Percentiles rank a stretch among this genome's conserved stretches.
phyloP scores from a whole-genome alignment of 306 rosid species.

The Fragaria ananassa region DNA sequence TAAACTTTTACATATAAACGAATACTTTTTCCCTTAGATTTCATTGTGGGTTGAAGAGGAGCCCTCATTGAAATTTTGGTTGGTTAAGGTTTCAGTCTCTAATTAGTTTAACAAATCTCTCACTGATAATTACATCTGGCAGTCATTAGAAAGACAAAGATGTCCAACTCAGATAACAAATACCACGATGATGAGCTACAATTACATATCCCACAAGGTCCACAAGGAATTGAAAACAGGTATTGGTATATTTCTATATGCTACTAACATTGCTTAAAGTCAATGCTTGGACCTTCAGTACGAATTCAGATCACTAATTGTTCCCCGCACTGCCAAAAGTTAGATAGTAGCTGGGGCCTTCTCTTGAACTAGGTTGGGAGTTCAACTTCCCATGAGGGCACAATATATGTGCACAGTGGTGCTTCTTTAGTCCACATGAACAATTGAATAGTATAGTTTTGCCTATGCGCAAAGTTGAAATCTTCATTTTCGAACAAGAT shows the following conservation, averaged over 20 bases:
- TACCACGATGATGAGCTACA: not conserved
- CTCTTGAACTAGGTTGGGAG: not conserved
- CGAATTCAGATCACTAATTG: not conserved
- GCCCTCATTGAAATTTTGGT: not conserved
- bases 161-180: not conserved
- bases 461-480: not conserved
- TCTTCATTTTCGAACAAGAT: not conserved
- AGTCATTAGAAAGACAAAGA: not conserved
- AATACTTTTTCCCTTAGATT: not conserved
- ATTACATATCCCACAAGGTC: not conserved
- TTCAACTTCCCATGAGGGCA: not conserved
- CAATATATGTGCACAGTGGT: not conserved
- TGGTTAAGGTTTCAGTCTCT: not conserved
- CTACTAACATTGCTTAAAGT: not conserved
- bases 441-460: constrained; percentile 1
- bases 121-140: not conserved
- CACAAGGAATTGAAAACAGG: not conserved
- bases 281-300: not conserved
- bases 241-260: too few relatives aligned
- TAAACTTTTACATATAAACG: not conserved
- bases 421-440: not conserved
- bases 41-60: not conserved
- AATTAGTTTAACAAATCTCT: not conserved
- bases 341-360: not conserved
- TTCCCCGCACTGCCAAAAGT: not conserved